A percentile compares a stretch with the other conserved stretches of the same genome.
Conservation (phyloP, 2,329 filamentous ascomycete species). For the Pseudogymnoascus sp. region DNA sequence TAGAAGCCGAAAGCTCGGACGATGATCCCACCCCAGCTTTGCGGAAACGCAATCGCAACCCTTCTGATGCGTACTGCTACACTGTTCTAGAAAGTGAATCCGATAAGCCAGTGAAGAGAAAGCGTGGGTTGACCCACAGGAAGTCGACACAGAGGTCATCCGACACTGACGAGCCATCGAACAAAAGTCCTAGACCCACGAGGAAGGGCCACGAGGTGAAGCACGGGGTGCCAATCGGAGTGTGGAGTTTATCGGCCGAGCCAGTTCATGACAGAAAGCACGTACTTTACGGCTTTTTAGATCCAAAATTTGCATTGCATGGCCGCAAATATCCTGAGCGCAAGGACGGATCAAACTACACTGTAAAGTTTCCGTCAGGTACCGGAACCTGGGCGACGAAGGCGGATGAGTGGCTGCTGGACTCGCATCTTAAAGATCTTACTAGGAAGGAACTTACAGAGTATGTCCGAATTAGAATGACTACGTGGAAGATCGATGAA, state of each 20-base stretch:
- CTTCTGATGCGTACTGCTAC: conserved; percentile 32
- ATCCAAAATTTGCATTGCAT: conserved; percentile 51
- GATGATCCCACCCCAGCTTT: conserved; percentile 29
- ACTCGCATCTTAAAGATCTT: conserved; percentile 46
- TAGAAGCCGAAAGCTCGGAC: conserved; percentile 29
- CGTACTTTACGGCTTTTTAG: conserved; percentile 55
- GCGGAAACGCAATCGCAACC: conserved; percentile 49
- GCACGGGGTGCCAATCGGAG: conserved; percentile 40
- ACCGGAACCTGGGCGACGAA: conserved; percentile 59
- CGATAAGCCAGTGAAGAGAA: no score
- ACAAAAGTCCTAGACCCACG: neutral
- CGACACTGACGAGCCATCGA: neutral
- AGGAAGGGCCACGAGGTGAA: conserved; percentile 17
- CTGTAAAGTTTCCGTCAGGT: conserved; percentile 45
- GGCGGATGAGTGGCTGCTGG: conserved; percentile 53
- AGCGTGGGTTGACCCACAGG: no score
- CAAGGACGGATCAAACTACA: conserved; percentile 37
- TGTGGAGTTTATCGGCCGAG: conserved; percentile 53
- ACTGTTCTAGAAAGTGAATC: neutral
- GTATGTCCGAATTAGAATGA: conserved; percentile 48
- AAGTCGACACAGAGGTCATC: no score
- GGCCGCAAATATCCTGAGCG: conserved; percentile 49
- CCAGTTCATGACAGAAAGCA: conserved; percentile 45
- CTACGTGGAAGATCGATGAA: conserved; percentile 22
- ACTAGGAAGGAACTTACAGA: conserved; percentile 54